Base-by-base conservation (phyloP, 192 early-diverging fungal species). In the Mortierella alpina region DNA sequence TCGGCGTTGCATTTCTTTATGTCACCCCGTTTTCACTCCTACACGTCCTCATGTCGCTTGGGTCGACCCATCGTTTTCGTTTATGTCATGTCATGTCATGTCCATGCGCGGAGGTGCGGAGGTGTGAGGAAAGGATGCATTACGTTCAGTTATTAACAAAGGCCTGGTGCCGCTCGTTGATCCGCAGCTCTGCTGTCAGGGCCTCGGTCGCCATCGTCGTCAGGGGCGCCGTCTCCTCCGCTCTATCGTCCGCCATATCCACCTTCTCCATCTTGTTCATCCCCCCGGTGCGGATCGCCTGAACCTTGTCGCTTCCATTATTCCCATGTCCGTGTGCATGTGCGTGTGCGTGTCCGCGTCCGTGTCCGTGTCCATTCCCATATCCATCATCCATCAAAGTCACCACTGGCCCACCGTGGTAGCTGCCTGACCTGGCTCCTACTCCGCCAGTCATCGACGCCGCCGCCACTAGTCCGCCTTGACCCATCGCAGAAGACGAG, bases 131-230 rank as follows among this genome's bases (percentile, higher is more conserved):
- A 31, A 31, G 31, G 31, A 31, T 31, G 58, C 6, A 41, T 56
- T 20, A 20, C 8, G 8, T 5, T 40, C 22, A 63, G 22, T 53
- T 65, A 52, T 67, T 54, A 2, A 66, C 45, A 58, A 47, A 58
- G 42, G 53, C 41, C 6, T 56, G 65, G 17, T 67, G 66, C 1
- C 53, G 65, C 22, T 68, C 66, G 40, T 68, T 68, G 55, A 68
- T 68, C 45, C 66, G 66, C 46, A 68, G 46, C 47, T 68, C 66
- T 5, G 66, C 55, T 44, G 66, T 54, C 12, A 59, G 55, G 11
- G 56, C 55, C 47, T 68, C 66, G 10, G 66, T 55, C 22, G 40
- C 55, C 55, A 68, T 58, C 7, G 56, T 31, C 31, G 31, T 31
- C 31, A 31, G 3, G 31, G 31, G 31, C 31, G 31, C 31, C 31